phyloP scores from a whole-genome alignment of 371 early-diverging fungal species.

The Fennellomyces sp. region DNA sequence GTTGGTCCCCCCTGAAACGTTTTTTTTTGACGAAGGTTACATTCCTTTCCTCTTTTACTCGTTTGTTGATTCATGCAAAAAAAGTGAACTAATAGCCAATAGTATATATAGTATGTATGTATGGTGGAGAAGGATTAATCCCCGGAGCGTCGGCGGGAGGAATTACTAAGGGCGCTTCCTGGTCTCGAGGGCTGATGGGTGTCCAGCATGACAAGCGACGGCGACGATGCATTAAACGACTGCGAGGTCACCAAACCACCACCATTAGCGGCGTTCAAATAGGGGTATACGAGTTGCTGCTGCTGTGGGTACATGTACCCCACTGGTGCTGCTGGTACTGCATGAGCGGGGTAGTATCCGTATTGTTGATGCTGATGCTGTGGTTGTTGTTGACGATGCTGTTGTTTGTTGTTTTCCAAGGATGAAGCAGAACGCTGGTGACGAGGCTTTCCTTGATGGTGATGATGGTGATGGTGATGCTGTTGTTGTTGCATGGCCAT shows the following conservation, averaged over 20 bases:
- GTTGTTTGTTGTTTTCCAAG: not conserved
- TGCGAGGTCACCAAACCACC: not conserved
- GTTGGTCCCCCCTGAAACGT: not conserved
- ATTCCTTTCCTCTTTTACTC: too few species aligned
- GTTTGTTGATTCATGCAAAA: slow-evolving; percentile 2
- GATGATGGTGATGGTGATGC: slow-evolving; percentile 16
- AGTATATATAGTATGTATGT: not conserved
- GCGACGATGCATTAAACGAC: slow-evolving; percentile 5
- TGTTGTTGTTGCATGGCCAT: slow-evolving; percentile 27
- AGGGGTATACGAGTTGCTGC: slow-evolving; percentile 14
- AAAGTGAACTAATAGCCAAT: not conserved
- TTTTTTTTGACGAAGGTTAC: not conserved
- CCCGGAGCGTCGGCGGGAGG: slow-evolving; percentile 3
- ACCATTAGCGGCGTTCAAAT: not conserved
- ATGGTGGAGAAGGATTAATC: not conserved
- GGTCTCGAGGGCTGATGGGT: slow-evolving; percentile 6
- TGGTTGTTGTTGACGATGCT: slow-evolving; percentile 8
- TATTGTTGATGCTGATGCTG: slow-evolving; percentile 10
- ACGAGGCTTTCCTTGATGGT: not conserved
- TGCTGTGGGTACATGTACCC: slow-evolving; percentile 9
- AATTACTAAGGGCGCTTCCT: slow-evolving; percentile 5
- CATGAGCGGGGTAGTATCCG: slow-evolving; percentile 5
- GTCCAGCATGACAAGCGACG: slow-evolving; percentile 7
- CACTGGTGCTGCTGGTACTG: slow-evolving; percentile 1
- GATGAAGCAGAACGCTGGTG: slow-evolving; percentile 3